Evolutionary conservation across 139 green algal genomes (phyloP), one percentile per base, ranked within the genome.

Genomic region (Desmodesmus armatus): DNA sequence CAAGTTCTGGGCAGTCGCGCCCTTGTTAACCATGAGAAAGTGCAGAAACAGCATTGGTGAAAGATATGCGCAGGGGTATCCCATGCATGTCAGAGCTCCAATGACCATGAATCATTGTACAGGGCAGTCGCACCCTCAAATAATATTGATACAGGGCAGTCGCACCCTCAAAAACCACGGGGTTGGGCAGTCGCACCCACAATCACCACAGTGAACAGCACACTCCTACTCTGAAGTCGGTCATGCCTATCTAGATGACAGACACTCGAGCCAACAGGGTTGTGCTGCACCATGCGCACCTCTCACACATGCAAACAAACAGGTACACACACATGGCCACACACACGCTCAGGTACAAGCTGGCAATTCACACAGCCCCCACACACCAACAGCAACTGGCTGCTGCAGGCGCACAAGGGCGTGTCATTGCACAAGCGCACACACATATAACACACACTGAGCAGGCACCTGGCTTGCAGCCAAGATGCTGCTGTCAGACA

Each of bases 1-100:
- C n/a, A n/a, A n/a, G n/a, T n/a, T n/a, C n/a, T 73, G 65, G 70
- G 70, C 70, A 78, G 70, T 78, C 70, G 70, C 70, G 44, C 66
- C 66, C 66, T 49, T 44, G n/a, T 6, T 27, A 3, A 44, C 17
- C 37, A 76, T 13, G 27, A 76, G 7, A 76, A 35, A 76, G 25
- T 53, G 51, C 67, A 78, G 29, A n/a, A 40, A 27, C 35, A 37
- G 70, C 27, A 37, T 39, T 39, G 70, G 31, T 49, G 33, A 51
- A 74, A 47, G 13, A 17, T 7, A 21, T 33, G 43, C 29, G 33
- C 33, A 9, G n/a, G 33, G 35, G 29, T 25, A 31, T 47, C 66
- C 37, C 66, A 43, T 49, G 66, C 21, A 74, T 29, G 19, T 4
- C 66, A 74, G 6, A 44, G 17, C 19, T 19, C 19, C 60, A 69